Conservation (phyloP, 2,329 filamentous ascomycete genomes). For the Aspergillus novofumigatus region DNA sequence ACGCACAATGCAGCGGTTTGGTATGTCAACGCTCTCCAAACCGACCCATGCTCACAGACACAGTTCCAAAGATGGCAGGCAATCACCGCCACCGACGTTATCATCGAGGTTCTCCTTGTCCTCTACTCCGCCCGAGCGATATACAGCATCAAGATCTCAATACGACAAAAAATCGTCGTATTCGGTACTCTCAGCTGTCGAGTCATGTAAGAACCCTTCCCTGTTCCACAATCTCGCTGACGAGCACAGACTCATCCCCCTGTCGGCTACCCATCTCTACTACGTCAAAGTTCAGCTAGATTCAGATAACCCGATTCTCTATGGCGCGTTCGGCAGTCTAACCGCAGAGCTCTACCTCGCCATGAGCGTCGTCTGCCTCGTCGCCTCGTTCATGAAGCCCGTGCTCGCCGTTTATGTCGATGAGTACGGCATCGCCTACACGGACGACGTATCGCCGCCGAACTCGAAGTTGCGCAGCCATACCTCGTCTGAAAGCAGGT, state of each 20-base stretch:
- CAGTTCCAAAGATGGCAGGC: conserved; percentile 39
- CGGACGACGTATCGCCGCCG: conserved; percentile 11
- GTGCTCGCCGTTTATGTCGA: conserved; percentile 38
- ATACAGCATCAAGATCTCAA: conserved; percentile 35
- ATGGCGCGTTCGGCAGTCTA: conserved; percentile 32
- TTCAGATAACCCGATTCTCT: conserved; percentile 36
- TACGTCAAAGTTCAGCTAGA: conserved; percentile 29
- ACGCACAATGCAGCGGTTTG: conserved; percentile 25
- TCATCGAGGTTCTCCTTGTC: conserved; percentile 38
- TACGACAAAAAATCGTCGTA: conserved; percentile 37
- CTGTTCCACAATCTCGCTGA: background rate
- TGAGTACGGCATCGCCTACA: conserved; percentile 21
- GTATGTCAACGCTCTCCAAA: conserved; percentile 19
- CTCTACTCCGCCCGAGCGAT: conserved; percentile 36
- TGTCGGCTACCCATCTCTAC: conserved; percentile 36
- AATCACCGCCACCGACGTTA: conserved; percentile 38
- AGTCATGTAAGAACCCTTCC: conserved; percentile 29
- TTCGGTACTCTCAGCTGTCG: conserved; percentile 41
- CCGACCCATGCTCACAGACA: background rate
- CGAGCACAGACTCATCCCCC: conserved; percentile 36
- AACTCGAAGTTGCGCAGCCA: conserved; percentile 5
- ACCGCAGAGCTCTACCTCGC: conserved; percentile 41
- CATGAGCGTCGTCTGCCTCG: conserved; percentile 41
- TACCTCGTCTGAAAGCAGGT: background rate
- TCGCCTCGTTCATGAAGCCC: conserved; percentile 42